phyloP scores from a whole-genome alignment of 441 rosid genomes.

The Theobroma grandiflorum region DNA sequence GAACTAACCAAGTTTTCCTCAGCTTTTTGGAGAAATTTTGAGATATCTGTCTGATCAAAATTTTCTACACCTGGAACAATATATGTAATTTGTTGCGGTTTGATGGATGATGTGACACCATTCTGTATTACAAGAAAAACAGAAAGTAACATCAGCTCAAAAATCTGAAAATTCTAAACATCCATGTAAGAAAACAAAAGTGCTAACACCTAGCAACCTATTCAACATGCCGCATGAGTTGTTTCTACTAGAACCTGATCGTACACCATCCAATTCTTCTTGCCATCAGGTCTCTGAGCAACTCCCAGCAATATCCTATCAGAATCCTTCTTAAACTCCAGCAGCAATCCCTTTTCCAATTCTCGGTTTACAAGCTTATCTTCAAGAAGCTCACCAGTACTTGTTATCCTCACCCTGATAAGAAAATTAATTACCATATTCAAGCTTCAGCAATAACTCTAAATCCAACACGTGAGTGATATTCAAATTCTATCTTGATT shows the following conservation, averaged over 20 bases:
- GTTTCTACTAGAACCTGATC: slow-evolving; percentile 87
- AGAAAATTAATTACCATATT: slow-evolving; percentile 31
- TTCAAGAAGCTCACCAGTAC: slow-evolving; percentile 70
- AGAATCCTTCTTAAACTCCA: slow-evolving; percentile 90
- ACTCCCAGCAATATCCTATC: slow-evolving; percentile 84
- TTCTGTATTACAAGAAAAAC: slow-evolving; percentile 55
- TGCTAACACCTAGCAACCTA: slow-evolving; percentile 62
- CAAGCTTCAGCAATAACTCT: neutral
- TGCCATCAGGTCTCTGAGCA: slow-evolving; percentile 87
- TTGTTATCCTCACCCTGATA: slow-evolving; percentile 62
- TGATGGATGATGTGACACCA: slow-evolving; percentile 74
- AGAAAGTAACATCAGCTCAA: slow-evolving; percentile 8
- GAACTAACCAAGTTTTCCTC: slow-evolving; percentile 75
- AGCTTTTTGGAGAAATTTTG: slow-evolving; percentile 69
- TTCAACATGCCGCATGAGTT: slow-evolving; percentile 49
- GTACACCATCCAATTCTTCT: slow-evolving; percentile 97
- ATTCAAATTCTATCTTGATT: slow-evolving; percentile 3
- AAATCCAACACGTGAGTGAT: neutral
- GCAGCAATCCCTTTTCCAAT: slow-evolving; percentile 69
- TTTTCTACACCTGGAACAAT: slow-evolving; percentile 80
- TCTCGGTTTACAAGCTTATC: slow-evolving; percentile 71
- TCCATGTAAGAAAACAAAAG: slow-evolving; percentile 17
- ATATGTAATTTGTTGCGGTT: slow-evolving; percentile 85
- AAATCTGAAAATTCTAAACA: slow-evolving; percentile 26
- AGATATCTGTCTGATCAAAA: slow-evolving; percentile 65